These are phyloP conservation scores for Cytospora piceicola DNA, from an alignment of 2,329 filamentous ascomycete genomes.

Conservation along the genomic window DNA sequence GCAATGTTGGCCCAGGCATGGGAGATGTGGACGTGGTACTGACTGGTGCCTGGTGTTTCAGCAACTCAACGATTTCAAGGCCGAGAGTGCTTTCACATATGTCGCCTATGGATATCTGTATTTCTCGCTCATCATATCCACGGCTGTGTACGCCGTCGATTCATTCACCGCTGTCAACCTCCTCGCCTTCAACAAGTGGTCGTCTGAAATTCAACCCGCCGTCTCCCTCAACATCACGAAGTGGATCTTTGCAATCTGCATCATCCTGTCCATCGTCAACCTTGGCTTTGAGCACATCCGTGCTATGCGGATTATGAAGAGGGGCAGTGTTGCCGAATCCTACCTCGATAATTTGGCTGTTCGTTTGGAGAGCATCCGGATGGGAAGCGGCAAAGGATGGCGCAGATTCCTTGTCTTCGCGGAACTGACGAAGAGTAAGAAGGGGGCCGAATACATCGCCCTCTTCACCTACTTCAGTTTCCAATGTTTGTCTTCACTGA, in stretches of 20 bases:
- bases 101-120: slow-evolving; percentile 87
- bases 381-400: slow-evolving; percentile 77
- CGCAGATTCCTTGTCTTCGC: slow-evolving; percentile 91
- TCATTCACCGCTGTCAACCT: slow-evolving; percentile 93
- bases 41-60: slow-evolving; percentile 39
- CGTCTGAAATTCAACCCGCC: slow-evolving; percentile 76
- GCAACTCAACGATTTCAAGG: slow-evolving; percentile 75
- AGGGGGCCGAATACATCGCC: slow-evolving; percentile 87
- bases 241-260: slow-evolving; percentile 94
- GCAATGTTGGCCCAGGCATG: slow-evolving; percentile 38
- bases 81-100: slow-evolving; percentile 73
- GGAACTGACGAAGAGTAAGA: slow-evolving; percentile 86
- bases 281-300: slow-evolving; percentile 79
- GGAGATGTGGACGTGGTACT: slow-evolving; percentile 8
- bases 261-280: slow-evolving; percentile 86
- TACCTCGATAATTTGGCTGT: slow-evolving; percentile 89
- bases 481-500: slow-evolving; percentile 50
- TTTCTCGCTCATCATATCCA: slow-evolving; percentile 75
- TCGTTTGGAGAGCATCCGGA: slow-evolving; percentile 79
- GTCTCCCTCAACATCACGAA: slow-evolving; percentile 80
- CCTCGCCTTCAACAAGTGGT: slow-evolving; percentile 87
- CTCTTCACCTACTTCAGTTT: slow-evolving; percentile 87
- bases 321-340: slow-evolving; percentile 85
- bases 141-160: slow-evolving; percentile 87
- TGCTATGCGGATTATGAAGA: slow-evolving; percentile 78